Evolutionary conservation across 345 rosid species (phyloP).

Genomic region (Durio zibethinus): DNA sequence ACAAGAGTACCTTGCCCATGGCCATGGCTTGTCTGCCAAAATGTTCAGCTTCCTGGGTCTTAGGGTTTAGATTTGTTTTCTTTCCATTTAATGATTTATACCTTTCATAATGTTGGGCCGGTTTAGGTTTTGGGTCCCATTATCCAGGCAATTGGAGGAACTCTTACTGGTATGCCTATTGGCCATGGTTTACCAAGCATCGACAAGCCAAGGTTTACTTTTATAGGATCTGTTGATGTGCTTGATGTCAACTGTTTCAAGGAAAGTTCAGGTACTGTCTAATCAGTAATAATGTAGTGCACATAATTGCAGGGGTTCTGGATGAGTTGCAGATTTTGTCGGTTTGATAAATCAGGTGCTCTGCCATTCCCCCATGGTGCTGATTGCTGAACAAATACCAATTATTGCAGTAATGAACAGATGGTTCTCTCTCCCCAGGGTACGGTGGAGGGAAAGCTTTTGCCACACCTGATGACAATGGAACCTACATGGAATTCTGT

Average conservation of each 20-base stretch:
- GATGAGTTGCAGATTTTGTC: not conserved
- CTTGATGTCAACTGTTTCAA: not conserved
- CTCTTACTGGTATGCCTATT: too few relatives aligned
- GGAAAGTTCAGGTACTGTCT: not conserved
- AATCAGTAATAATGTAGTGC: not conserved
- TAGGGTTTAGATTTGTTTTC: too few relatives aligned
- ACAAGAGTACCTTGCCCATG: too few relatives aligned
- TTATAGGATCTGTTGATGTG: not conserved
- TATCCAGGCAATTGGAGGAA: too few relatives aligned
- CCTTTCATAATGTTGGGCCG: too few relatives aligned
- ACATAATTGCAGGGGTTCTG: not conserved
- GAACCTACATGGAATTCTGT: too few relatives aligned
- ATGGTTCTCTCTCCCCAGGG: not conserved
- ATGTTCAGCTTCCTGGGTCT: too few relatives aligned
- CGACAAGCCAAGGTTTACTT: too few relatives aligned
- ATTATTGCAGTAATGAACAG: not conserved
- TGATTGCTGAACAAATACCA: not conserved
- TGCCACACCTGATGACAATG: not conserved
- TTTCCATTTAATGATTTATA: too few relatives aligned
- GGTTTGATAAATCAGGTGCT: not conserved
- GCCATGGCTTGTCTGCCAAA: too few relatives aligned
- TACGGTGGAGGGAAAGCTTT: not conserved
- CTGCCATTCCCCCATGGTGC: not conserved
- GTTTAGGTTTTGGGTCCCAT: too few relatives aligned
- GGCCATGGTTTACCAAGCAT: too few relatives aligned